phyloP scores from a whole-genome alignment of 352 stramenopile genomes.

The Globisporangium irregulare region DNA sequence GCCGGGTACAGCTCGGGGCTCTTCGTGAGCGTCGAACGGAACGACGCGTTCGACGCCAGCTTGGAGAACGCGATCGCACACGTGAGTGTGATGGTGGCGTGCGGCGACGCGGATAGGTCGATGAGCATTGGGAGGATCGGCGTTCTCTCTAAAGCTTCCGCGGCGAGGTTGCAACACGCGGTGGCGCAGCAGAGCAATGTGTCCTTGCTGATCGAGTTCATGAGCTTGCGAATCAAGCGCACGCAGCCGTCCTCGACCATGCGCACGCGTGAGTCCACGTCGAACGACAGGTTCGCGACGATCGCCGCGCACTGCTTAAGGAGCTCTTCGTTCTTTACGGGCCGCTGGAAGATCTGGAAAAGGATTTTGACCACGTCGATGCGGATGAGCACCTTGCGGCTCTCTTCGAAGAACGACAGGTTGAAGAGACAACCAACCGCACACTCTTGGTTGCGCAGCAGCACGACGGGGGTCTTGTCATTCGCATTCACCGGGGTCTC shows the following conservation, averaged over 20 bases:
- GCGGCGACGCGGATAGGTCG: slow-evolving; percentile 59
- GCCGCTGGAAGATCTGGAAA: slow-evolving; percentile 61
- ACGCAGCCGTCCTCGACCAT: slow-evolving; percentile 72
- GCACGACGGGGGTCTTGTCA: slow-evolving; percentile 40
- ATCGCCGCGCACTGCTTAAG: slow-evolving; percentile 63
- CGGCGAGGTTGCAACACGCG: slow-evolving; percentile 73
- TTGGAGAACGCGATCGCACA: slow-evolving; percentile 81
- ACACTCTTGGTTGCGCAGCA: slow-evolving; percentile 67
- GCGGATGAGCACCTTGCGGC: slow-evolving; percentile 54
- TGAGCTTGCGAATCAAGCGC: slow-evolving; percentile 62
- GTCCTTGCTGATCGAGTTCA: slow-evolving; percentile 56
- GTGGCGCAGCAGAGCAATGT: slow-evolving; percentile 68
- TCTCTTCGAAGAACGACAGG: slow-evolving; percentile 70
- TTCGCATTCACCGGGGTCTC: slow-evolving; percentile 29
- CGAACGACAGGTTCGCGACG: slow-evolving; percentile 76
- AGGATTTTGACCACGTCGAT: slow-evolving; percentile 64
- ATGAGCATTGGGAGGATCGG: slow-evolving; percentile 76
- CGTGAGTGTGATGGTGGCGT: slow-evolving; percentile 65
- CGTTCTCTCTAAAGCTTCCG: slow-evolving; percentile 67
- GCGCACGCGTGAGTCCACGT: slow-evolving; percentile 44
- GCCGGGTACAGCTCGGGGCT: slow-evolving; percentile 71
- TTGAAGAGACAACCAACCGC: slow-evolving; percentile 77
- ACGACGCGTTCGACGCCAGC: slow-evolving; percentile 54
- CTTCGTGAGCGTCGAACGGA: slow-evolving; percentile 57
- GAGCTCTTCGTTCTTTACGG: slow-evolving; percentile 60